Evolutionary conservation across 495 filamentous ascomycete genomes (phyloP), one percentile per base, ranked within the genome.

Genomic region (Cenococcum geophilum): DNA sequence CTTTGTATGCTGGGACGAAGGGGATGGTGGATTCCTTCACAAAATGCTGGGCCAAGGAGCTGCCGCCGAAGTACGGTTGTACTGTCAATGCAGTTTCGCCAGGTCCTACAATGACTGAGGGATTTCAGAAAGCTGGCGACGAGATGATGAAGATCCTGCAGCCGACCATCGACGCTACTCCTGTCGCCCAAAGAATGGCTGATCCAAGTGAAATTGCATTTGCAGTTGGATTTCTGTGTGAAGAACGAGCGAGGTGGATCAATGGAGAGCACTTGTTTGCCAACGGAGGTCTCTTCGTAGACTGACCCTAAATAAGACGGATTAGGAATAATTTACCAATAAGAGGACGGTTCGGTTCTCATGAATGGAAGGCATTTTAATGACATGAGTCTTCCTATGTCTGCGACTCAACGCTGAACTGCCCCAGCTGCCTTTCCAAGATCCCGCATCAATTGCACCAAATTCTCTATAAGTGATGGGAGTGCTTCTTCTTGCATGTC

Each of bases 401-500:
- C 6, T 32, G 27, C 27, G 3, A 6, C 27, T 32, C 27, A 32
- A 32, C 27, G 27, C 27, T 32, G 27, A 2, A 32, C 27, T 32
- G 27, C 27, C 27, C 27, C 27, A 32, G 27, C 27, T 32, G 27
- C 27, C 27, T 32, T 32, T 32, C 27, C 27, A 32, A 32, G 27
- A 32, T 32, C 79, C 48, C 78, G 77, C 70, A 85, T 77, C 57
- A 86, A 67, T 35, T 78, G 71, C 40, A 80, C 74, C 9, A 85
- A 70, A 61, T 83, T 84, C 66, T 84, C 82, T 12, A 81, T 77
- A 35, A 82, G 65, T 16, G 78, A 72, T 32, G 79, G 74, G 12
- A 69, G 64, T 10, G 71, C 66, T 12, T 58, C 61, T 42, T 64
- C 60, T 66, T 77, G 79, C 65, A 81, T 82, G 5, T 71, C 67